phyloP scores from a whole-genome alignment of 2,329 filamentous ascomycete species.

The Cladosporium halotolerans region DNA sequence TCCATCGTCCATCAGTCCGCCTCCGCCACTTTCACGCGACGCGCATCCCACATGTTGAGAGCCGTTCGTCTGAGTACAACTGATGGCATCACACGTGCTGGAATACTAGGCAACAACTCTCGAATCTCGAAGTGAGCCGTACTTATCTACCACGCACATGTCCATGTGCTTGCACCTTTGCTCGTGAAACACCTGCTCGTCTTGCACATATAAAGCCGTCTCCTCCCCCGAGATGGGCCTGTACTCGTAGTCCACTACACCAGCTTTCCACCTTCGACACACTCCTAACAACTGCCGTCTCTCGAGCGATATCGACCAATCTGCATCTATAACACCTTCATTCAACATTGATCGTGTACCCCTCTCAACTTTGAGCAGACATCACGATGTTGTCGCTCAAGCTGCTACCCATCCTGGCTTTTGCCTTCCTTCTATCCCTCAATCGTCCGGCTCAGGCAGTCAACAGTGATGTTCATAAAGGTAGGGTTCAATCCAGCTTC shows the following conservation, averaged over 20 bases:
- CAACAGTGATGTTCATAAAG: background rate
- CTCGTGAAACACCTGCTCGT: background rate
- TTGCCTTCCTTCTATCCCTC: background rate
- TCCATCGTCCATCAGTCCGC: background rate
- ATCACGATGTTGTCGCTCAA: background rate
- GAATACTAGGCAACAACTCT: background rate
- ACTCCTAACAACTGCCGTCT: too few relatives aligned
- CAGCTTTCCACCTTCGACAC: too few relatives aligned
- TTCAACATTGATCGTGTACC: too few relatives aligned
- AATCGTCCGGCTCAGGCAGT: background rate
- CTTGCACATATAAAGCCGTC: background rate
- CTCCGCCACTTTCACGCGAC: background rate
- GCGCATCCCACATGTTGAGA: constrained; percentile 8
- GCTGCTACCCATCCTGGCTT: background rate
- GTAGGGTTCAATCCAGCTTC: background rate
- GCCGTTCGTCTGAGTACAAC: background rate
- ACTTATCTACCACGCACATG: background rate
- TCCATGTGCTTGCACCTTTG: background rate
- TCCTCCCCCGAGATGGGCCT: background rate
- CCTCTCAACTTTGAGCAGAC: background rate
- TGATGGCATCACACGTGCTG: background rate
- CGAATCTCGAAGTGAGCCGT: background rate
- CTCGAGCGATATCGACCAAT: too few relatives aligned
- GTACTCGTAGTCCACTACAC: background rate
- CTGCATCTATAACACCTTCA: background rate